Evolutionary conservation across 1,139 yeast genomes (phyloP), one percentile per base, ranked within the genome.

Genomic region (Hemisphaericaspora xylanilytica): DNA sequence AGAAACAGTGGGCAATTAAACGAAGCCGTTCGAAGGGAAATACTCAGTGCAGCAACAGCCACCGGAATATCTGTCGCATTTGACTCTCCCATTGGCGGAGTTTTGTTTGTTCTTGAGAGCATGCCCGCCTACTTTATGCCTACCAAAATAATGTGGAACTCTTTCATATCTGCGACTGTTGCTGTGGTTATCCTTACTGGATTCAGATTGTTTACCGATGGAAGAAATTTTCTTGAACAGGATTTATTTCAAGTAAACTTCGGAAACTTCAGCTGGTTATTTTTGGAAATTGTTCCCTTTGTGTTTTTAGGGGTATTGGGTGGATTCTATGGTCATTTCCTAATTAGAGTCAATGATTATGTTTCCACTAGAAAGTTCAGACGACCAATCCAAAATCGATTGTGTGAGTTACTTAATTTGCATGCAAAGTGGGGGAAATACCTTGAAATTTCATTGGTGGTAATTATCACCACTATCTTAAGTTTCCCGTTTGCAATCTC

Each of bases 71-170:
- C 96, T 0, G 90, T 87, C 3, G 97, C 97, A 0, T 90, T 90
- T 63, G 89, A 89, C 40, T 85, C 97, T 0, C 97, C 97, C 1
- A 86, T 90, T 42, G 97, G 97, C 12, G 97, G 97, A 4, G 95
- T 90, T 1, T 61, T 90, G 22, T 90, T 90, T 61, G 85, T 89
- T 3, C 63, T 90, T 22, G 97, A 90, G 53, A 78, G 78, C 44
- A 69, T 85, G 44, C 78, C 84, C 3, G 73, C 81, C 33, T 83
- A 75, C 51, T 78, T 81, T 51, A 73, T 75, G 38, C 80, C 83
- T 16, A 78, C 79, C 18, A 74, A 71, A 42, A 73, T 81, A 46
- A 78, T 85, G 81, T 86, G 95, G 96, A 81, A 78, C 48, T 79
- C 89, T 3, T 86, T 86, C 59, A 83, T 85, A 3, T 78, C 87